Base-by-base conservation (phyloP, 805 yeast species). In the Kockiozyma suomiensis region DNA sequence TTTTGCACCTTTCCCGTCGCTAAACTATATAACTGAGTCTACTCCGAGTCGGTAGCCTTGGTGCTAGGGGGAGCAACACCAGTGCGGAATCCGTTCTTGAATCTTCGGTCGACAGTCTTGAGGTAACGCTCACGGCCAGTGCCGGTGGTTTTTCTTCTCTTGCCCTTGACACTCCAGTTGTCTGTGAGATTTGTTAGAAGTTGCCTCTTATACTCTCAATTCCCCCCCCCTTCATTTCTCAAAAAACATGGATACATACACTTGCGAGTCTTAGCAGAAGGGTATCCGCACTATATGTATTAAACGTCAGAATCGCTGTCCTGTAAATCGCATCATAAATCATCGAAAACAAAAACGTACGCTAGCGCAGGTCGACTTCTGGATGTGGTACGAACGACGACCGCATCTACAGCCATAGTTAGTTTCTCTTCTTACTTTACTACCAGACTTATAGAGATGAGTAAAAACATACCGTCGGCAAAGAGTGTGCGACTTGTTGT, bases 111-210 rank as follows among this genome's bases (percentile, higher is more conserved):
- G 74, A 94, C 96, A 82, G 86, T 87, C 86, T 93, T 94, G 82
- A 94, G 86, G 91, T 93, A 85, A 80, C 92, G 84, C 96, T 90
- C 90, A 85, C 99, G 96, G 83, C 99, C 99, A 80, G 98, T 86
- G 85, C 99, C 99, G 74, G 97, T 92, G 73, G 99, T 94, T 81
- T 88, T 88, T 90, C 99, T 91, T 90, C 99, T 91, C 88, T 92
- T 90, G 78, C 97, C 97, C 88, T 94, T 94, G 72, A 82, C 82
- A 81, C 96, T 97, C 99, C 99, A 94, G 97, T 94, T 94, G 96
- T 76, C 67, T 64, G 28, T 19, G 21, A 12, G 13, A 7, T 12
- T 19, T 5, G 51, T 46, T 17, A 53, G 51, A 21, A 15, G 4
- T 21, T 28, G n/a, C 33, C n/a, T 13, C 26, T 40, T 26, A 12